These are phyloP conservation scores for Gamsiella multidivaricata DNA, from an alignment of 192 early-diverging fungal species.

Conservation along the genomic window DNA sequence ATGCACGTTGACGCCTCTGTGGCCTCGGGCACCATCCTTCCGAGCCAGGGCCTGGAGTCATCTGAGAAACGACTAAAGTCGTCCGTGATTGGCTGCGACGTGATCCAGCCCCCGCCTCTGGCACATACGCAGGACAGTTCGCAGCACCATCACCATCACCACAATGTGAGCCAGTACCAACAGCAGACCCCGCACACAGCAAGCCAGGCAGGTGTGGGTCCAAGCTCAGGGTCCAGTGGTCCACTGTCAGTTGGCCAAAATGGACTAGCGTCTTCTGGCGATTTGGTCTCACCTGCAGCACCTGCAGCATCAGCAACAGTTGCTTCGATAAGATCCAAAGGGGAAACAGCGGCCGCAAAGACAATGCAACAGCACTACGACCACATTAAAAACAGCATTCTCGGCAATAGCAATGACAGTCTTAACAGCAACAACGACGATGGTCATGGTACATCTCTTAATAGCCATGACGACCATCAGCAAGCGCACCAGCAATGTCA, in stretches of 20 bases:
- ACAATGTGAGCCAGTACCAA: background rate
- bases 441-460: background rate
- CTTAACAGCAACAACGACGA: constrained; percentile 13
- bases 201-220: constrained; percentile 1
- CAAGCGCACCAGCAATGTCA: constrained; percentile 15
- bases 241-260: background rate
- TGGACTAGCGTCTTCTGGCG: background rate
- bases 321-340: background rate
- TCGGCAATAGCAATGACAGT: background rate
- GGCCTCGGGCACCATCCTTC: constrained; percentile 30
- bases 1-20: constrained; percentile 32
- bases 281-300: background rate
- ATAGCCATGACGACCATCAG: constrained; percentile 33
- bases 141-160: constrained; percentile 17
- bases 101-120: constrained; percentile 36
- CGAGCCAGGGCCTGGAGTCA: constrained; percentile 27
- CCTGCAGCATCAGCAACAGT: background rate
- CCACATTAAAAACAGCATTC: constrained; percentile 45
- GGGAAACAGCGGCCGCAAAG: constrained; percentile 1
- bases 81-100: constrained; percentile 15
- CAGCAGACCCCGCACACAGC: constrained; percentile 2
- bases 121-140: constrained; percentile 27
- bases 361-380: constrained; percentile 30
- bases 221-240: constrained; percentile 5
- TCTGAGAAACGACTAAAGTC: constrained; percentile 39